Evolutionary conservation across 805 yeast genomes (phyloP).

Genomic region (Metahyphopichia silvanorum): DNA sequence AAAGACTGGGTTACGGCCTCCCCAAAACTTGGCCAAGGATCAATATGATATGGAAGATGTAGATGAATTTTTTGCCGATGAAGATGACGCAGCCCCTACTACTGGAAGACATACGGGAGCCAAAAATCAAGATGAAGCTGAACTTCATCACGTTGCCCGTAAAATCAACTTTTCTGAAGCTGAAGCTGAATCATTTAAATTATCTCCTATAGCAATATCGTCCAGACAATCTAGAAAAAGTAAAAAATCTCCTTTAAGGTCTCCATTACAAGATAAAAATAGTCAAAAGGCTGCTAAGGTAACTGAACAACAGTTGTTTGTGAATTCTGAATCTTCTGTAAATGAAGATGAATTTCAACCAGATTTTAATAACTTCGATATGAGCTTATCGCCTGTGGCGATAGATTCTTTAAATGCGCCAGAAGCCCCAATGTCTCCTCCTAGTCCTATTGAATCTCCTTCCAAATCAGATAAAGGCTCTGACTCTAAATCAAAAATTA

Average conservation of each 20-base stretch:
- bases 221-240: slow-evolving; percentile 16
- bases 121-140: slow-evolving; percentile 8
- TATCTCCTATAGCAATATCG: slow-evolving; percentile 24
- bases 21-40: slow-evolving; percentile 47
- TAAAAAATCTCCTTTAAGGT: slow-evolving; percentile 27
- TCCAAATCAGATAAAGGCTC: too few relatives aligned
- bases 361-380: slow-evolving; percentile 3
- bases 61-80: slow-evolving; percentile 53
- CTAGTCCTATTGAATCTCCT: not conserved
- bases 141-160: slow-evolving; percentile 27
- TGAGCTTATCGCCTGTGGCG: slow-evolving; percentile 14
- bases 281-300: slow-evolving; percentile 2
- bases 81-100: slow-evolving; percentile 1
- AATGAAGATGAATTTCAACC: slow-evolving; percentile 19
- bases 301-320: slow-evolving; percentile 2
- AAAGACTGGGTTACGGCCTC: slow-evolving; percentile 59
- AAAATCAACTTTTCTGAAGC: slow-evolving; percentile 33
- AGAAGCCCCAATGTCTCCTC: slow-evolving; percentile 1
- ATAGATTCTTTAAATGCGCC: slow-evolving; percentile 6
- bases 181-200: slow-evolving; percentile 26
- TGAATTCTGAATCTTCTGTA: slow-evolving; percentile 11
- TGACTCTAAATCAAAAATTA: too few relatives aligned
- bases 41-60: slow-evolving; percentile 65
- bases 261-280: slow-evolving; percentile 22
- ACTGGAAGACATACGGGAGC: too few relatives aligned